phyloP scores from a whole-genome alignment of 768 basidiomycete species.

The Mycena belliarum region DNA sequence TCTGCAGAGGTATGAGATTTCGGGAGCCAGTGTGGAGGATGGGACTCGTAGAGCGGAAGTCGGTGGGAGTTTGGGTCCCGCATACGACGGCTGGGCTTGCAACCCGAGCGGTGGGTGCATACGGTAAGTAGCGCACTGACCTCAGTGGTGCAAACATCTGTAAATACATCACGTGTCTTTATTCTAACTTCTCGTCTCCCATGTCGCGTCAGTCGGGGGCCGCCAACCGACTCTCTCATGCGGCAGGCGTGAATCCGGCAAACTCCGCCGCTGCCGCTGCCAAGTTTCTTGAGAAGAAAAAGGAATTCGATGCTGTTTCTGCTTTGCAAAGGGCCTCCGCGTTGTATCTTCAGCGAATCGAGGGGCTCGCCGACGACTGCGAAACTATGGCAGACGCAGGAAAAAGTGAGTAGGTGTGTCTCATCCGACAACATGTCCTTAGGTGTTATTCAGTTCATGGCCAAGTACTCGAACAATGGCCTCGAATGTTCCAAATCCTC shows the following conservation, averaged over 20 bases:
- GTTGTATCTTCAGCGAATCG: conserved; percentile 66
- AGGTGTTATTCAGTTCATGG: conserved; percentile 55
- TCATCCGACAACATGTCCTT: neutral
- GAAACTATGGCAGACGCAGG: conserved; percentile 80
- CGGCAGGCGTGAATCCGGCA: conserved; percentile 35
- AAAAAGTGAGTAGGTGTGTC: conserved; percentile 44
- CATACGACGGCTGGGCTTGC: neutral
- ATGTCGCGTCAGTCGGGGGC: conserved; percentile 55
- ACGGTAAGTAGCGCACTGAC: too few relatives aligned
- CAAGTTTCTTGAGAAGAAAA: conserved; percentile 76
- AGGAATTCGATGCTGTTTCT: conserved; percentile 74
- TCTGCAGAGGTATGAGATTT: conserved; percentile 66
- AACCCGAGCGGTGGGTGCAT: conserved; percentile 4
- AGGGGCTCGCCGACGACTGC: conserved; percentile 69
- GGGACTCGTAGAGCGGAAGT: conserved; percentile 61
- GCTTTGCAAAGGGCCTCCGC: conserved; percentile 68
- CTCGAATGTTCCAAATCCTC: conserved; percentile 79
- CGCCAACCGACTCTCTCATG: conserved; percentile 52
- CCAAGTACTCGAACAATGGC: conserved; percentile 79
- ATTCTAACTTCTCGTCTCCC: conserved; percentile 19
- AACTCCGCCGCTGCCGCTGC: conserved; percentile 50
- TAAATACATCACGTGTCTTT: neutral
- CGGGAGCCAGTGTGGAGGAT: conserved; percentile 75
- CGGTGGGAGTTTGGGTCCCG: conserved; percentile 5
- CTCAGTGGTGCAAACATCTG: neutral